phyloP scores from a whole-genome alignment of 2,329 filamentous ascomycete species.

The Hypomyces perniciosus region DNA sequence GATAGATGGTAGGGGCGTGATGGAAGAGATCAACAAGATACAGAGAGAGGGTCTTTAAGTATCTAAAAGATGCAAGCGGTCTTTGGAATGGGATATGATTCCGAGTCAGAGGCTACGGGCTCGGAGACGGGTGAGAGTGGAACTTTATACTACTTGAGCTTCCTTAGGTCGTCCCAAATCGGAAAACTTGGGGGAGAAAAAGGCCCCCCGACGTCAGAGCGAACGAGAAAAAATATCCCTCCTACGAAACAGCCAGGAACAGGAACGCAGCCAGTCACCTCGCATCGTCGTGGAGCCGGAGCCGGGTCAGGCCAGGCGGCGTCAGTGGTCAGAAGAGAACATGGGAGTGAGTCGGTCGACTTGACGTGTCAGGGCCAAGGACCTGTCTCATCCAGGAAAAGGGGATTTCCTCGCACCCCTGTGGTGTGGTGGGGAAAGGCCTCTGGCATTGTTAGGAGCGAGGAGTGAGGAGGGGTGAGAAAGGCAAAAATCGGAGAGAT shows the following conservation, averaged over 20 bases:
- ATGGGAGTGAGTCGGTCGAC: slow-evolving; percentile 18
- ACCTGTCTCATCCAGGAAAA: slow-evolving; percentile 23
- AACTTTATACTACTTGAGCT: slow-evolving; percentile 9
- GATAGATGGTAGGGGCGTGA: not conserved
- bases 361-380: slow-evolving; percentile 17
- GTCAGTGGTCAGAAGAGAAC: not conserved
- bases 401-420: slow-evolving; percentile 13
- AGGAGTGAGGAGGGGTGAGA: not conserved
- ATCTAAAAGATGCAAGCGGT: not conserved
- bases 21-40: not conserved
- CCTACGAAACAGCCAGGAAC: not conserved
- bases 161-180: not conserved
- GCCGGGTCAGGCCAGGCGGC: slow-evolving; percentile 4
- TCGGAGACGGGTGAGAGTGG: not conserved
- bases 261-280: slow-evolving; percentile 7
- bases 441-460: not conserved
- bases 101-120: not conserved
- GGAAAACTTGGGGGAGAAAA: not conserved
- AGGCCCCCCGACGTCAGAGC: not conserved
- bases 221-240: not conserved
- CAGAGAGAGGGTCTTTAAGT: not conserved
- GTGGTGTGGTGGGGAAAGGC: slow-evolving; percentile 5
- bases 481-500: not conserved
- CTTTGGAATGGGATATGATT: not conserved
- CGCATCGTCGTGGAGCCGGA: slow-evolving; percentile 7